These are phyloP conservation scores for Aeschynomene evenia DNA, from an alignment of 306 rosid species.

Conservation along the genomic window DNA sequence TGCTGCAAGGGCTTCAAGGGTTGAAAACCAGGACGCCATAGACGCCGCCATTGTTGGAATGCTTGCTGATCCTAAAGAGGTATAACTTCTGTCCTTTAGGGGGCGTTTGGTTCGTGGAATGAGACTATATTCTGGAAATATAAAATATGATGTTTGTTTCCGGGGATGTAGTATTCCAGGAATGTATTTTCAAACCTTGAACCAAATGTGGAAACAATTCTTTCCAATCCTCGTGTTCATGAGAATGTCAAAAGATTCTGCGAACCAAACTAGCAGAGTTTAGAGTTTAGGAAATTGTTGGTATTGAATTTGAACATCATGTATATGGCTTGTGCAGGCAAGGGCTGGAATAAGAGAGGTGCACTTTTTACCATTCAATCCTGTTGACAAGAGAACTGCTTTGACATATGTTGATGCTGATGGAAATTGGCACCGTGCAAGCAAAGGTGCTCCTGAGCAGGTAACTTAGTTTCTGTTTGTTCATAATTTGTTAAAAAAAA, in stretches of 20 bases:
- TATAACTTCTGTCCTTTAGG: conserved; percentile 12
- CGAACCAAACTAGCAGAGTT: no score
- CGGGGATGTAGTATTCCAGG: no score
- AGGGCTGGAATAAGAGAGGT: conserved; percentile 91
- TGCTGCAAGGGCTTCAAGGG: conserved; percentile 89
- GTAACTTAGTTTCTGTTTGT: conserved; percentile 38
- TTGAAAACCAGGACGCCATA: conserved; percentile 96
- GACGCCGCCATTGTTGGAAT: conserved; percentile 98
- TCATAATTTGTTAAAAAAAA: neutral
- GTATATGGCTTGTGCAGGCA: conserved; percentile 53
- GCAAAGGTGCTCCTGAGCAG: conserved; percentile 99
- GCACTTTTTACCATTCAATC: conserved; percentile 94
- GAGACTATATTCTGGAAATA: no score
- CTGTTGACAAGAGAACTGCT: conserved; percentile 96
- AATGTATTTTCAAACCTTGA: no score
- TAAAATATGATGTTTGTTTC: no score
- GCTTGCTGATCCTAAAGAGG: conserved; percentile 99
- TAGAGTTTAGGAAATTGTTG: neutral
- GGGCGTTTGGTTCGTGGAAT: no score
- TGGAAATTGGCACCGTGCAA: conserved; percentile 89
- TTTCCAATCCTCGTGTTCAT: no score
- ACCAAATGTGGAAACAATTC: no score
- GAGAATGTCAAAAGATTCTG: no score
- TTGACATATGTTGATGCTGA: conserved; percentile 78
- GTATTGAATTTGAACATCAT: neutral